Base-by-base conservation (phyloP, 371 early-diverging fungal species). In the Conidiobolus incongruus region DNA sequence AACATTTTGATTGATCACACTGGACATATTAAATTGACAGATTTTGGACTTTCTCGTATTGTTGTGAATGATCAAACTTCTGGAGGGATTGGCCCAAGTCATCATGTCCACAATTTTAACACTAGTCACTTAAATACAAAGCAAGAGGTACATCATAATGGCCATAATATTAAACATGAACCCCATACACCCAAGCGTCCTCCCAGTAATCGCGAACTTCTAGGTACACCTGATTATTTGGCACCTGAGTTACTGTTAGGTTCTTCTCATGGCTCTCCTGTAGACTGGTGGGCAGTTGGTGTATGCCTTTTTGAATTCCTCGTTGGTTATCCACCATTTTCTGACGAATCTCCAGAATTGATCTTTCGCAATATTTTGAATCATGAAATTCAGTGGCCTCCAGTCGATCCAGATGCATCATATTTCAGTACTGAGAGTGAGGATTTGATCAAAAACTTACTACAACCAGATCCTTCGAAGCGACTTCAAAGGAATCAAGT, bases 151-250 rank as follows among this genome's bases (percentile, higher is more conserved):
- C 26, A 26, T 26, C 26, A 26, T 26, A 26, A 26, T 26, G 8
- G 8, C 8, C 26, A 26, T 8, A 4, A 2, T 17, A 34, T 12
- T 12, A 15, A 17, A 4, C 34, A 13, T 13, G 34, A 15, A 4
- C 15, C 12, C 4, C 32, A 32, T 21, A 20, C 32, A 13, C 15
- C 13, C 3, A 30, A 35, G 29, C 37, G 24, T 4, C 22, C 35
- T 24, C 23, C 38, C 2, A 45, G 46, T 20, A 38, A 37, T 24
- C 19, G 19, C n/a, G 46, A 32, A 11, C 29, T 45, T 13, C 19
- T 86, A 7, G 97, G 97, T 12, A 96, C 97, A n/a, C 97, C 97
- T 0, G 97, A 93, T 54, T 96, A 93, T 53, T 61, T 96, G 43
- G 91, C 94, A 2, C 94, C 94, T 0, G 97, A 96, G 55, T 78